Percentiles rank a stretch among this genome's conserved stretches.
phyloP scores from a whole-genome alignment of 768 basidiomycete species.

The Agrocybe pediades region DNA sequence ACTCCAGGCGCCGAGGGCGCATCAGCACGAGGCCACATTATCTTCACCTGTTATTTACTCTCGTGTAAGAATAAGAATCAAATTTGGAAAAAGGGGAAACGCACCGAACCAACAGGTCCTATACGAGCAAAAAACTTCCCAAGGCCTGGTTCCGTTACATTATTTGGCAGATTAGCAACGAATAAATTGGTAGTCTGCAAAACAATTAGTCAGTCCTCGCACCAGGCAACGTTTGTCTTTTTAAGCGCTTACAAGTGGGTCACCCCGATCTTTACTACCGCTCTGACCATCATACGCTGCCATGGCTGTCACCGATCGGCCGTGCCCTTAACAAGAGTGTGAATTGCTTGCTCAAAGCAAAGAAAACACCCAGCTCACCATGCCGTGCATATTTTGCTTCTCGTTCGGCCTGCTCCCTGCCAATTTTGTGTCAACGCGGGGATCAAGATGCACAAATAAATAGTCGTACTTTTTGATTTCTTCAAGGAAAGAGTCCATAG shows the following conservation, averaged over 20 bases:
- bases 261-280: conserved; percentile 87
- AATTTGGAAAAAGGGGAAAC: conserved; percentile 20
- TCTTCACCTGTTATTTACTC: conserved; percentile 66
- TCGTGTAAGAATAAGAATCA: neutral
- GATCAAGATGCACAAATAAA: neutral
- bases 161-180: conserved; percentile 88
- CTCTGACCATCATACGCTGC: conserved; percentile 94
- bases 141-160: conserved; percentile 82
- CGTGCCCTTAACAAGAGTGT: conserved; percentile 39
- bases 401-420: conserved; percentile 88
- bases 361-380: conserved; percentile 37
- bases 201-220: neutral
- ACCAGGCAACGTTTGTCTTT: neutral
- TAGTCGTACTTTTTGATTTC: conserved; percentile 84
- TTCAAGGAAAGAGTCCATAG: conserved; percentile 95
- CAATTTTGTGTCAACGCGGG: neutral
- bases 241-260: conserved; percentile 71
- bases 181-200: conserved; percentile 91
- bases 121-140: conserved; percentile 90
- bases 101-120: conserved; percentile 91
- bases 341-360: neutral
- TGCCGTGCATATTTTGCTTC: conserved; percentile 82
- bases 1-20: conserved; percentile 65
- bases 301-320: conserved; percentile 86
- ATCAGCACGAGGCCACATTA: conserved; percentile 98